Percentiles rank a stretch among this genome's conserved stretches.
Conservation (phyloP, 176 grass and related monocot genomes). For the Zoysia japonica region DNA sequence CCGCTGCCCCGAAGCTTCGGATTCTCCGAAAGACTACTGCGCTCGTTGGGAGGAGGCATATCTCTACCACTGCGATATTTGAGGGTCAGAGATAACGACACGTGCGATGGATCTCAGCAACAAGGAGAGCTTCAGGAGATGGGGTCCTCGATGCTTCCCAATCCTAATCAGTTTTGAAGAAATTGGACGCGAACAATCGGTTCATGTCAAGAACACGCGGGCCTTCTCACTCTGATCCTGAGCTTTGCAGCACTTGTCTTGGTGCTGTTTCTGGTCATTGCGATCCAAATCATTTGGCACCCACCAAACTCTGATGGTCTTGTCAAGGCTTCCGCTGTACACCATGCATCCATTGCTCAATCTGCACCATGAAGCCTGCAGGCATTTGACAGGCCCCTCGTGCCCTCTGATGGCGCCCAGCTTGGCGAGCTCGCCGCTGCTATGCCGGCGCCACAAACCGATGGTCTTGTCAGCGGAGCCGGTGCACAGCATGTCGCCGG, state of each 20-base stretch:
- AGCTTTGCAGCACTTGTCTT: constrained; percentile 17
- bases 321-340: constrained; percentile 86
- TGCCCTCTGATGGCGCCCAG: constrained; percentile 58
- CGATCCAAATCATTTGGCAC: constrained; percentile 30
- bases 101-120: no score
- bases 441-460: constrained; percentile 61
- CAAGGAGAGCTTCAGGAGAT: no score
- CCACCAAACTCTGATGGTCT: constrained; percentile 97
- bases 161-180: neutral
- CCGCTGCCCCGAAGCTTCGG: no score
- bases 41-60: no score
- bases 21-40: no score
- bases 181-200: neutral
- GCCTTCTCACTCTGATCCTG: constrained; percentile 15
- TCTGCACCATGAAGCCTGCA: constrained; percentile 63
- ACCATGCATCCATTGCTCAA: constrained; percentile 67
- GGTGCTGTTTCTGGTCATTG: neutral
- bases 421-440: constrained; percentile 44
- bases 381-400: constrained; percentile 84
- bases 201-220: constrained; percentile 46
- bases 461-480: constrained; percentile 86
- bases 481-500: constrained; percentile 66
- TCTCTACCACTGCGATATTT: no score
- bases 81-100: no score
- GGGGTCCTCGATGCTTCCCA: no score